Percentiles rank a stretch among this genome's conserved stretches.
Conservation (phyloP, 2,329 filamentous ascomycete genomes). For the Hypoxylon sp. region DNA sequence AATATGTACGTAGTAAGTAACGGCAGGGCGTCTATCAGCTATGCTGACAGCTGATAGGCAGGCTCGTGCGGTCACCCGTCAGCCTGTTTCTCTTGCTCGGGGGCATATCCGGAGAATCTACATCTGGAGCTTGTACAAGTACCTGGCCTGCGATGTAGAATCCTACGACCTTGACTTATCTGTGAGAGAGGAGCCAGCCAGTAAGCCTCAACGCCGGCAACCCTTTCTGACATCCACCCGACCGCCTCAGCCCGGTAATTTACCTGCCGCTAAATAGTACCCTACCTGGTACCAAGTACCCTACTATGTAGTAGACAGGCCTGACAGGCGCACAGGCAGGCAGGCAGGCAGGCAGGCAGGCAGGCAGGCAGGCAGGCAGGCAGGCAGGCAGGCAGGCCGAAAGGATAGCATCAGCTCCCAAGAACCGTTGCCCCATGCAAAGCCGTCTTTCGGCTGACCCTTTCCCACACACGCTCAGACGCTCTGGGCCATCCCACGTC, state of each 20-base stretch:
- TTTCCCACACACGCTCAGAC: conserved; percentile 29
- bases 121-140: conserved; percentile 6
- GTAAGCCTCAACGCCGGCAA: conserved; percentile 31
- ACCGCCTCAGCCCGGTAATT: conserved; percentile 36
- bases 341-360: too few relatives aligned
- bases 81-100: conserved; percentile 20
- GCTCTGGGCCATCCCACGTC: conserved; percentile 36
- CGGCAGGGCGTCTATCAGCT: conserved; percentile 19
- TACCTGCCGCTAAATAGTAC: conserved; percentile 34
- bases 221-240: conserved; percentile 21
- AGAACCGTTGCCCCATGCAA: conserved; percentile 29
- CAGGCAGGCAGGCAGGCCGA: too few relatives aligned
- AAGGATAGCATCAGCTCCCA: conserved; percentile 37
- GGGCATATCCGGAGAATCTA: conserved; percentile 29
- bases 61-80: conserved; percentile 19
- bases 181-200: conserved; percentile 11
- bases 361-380: too few relatives aligned
- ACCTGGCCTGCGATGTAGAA: conserved; percentile 7
- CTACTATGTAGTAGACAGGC: too few relatives aligned
- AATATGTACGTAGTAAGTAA: conserved; percentile 28
- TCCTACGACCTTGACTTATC: conserved; percentile 16
- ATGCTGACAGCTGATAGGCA: conserved; percentile 24
- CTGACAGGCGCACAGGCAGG: too few relatives aligned
- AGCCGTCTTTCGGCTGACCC: conserved; percentile 35
- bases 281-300: too few relatives aligned